Conservation (phyloP, 73 alveolate genomes). For the Paramecium primaurelia region DNA sequence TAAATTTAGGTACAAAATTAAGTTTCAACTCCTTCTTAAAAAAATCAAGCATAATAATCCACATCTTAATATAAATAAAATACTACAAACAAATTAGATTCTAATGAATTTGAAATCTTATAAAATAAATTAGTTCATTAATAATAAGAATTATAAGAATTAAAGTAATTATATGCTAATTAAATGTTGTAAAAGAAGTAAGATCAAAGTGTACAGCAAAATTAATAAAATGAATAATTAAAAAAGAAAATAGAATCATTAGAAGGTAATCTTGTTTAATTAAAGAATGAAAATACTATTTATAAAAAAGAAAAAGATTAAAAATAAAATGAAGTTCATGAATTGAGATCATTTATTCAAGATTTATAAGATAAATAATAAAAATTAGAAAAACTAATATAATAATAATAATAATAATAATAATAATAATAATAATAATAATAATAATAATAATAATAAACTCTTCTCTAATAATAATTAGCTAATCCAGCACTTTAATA, state of each 20-base stretch:
- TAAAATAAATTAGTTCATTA: background rate
- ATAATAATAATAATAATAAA: background rate
- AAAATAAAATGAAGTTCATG: conserved; percentile 17
- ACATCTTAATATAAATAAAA: background rate
- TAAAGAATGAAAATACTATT: background rate
- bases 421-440: background rate
- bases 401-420: background rate
- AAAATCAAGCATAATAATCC: background rate
- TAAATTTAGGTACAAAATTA: background rate
- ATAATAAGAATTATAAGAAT: background rate
- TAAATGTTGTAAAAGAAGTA: background rate
- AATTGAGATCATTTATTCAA: background rate
- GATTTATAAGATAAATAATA: conserved; percentile 12
- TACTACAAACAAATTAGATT: background rate
- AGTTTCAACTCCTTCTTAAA: background rate
- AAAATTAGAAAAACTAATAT: background rate
- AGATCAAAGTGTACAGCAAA: background rate
- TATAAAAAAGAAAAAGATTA: conserved; percentile 2
- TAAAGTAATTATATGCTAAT: background rate
- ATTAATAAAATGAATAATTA: background rate
- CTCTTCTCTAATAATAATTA: background rate
- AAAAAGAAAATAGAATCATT: background rate
- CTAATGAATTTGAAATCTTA: background rate
- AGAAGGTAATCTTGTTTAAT: background rate
- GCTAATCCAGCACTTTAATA: background rate